Base-by-base conservation (phyloP, 2,329 filamentous ascomycete species). In the Aspergillus quadrilineatus region DNA sequence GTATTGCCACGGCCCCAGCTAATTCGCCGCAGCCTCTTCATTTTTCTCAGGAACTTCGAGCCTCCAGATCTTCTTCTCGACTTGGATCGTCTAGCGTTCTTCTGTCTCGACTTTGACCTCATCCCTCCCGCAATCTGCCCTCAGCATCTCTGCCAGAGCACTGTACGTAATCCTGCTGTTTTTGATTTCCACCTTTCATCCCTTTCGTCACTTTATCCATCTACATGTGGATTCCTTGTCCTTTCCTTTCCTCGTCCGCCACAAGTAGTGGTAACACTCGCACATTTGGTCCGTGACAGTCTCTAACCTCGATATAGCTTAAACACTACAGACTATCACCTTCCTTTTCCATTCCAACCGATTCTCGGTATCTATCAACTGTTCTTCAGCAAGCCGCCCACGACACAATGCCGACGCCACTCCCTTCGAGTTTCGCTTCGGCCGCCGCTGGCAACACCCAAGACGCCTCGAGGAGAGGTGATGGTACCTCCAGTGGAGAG, bases 371-470 rank as follows among this genome's bases (percentile, higher is more conserved):
- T 59, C 61, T 60, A 56, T 55, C 58, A 60, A 56, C 59, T 55
- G 61, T 57, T 45, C 41, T 59, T 53, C 45, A 53, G 39, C 50
- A 53, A 57, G 41, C 50, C 29, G 34, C 44, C 37, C 30, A 45
- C 50, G 55, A 56, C 67, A 76, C 65, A 68, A 83, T 91, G 88
- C 84, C 88, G 79, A 85, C 86, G 73, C 87, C 89, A 79, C 83
- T 91, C 75, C 86, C 88, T 68, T 90, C 89, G 67, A 92, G 88
- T 81, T 92, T 92, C 78, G 89, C 89, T 73, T 91, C 89, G 71
- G 89, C 89, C 68, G 89, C 89, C 66, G 89, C 89, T 73, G 89
- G 89, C 75, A 88, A 90, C 75, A 86, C 82, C 67, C 78, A 75
- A 80, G 72, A 85, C 73, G 76, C 84, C 81, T 73, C 84, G 83